A percentile compares a stretch with the other conserved stretches of the same genome.
Conservation (phyloP, 768 basidiomycete genomes). For the Neoboletus magnificus region DNA sequence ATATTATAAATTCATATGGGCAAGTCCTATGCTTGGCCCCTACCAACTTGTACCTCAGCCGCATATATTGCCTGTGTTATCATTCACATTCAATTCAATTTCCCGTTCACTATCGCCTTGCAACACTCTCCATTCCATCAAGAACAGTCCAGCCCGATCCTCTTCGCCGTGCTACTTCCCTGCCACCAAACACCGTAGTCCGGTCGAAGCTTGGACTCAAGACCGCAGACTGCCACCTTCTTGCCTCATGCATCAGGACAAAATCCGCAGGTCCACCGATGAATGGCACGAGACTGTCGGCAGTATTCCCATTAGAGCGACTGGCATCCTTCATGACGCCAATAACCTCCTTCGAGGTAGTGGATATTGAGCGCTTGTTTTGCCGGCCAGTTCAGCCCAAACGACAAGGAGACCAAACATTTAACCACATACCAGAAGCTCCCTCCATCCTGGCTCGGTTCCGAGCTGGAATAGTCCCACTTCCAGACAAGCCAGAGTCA, state of each 20-base stretch:
- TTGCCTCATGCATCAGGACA: constrained; percentile 52
- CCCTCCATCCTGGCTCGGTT: constrained; percentile 42
- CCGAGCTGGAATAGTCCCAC: constrained; percentile 59
- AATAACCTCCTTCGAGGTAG: constrained; percentile 50
- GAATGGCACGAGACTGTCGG: constrained; percentile 33
- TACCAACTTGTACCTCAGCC: background rate
- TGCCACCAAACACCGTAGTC: constrained; percentile 18
- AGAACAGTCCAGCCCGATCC: constrained; percentile 15
- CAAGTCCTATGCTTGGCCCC: background rate
- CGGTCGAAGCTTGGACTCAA: constrained; percentile 41
- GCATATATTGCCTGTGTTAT: background rate
- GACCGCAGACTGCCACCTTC: constrained; percentile 43
- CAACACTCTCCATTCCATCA: constrained; percentile 11
- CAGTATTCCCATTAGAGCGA: background rate
- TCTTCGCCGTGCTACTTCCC: constrained; percentile 15
- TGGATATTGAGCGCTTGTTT: constrained; percentile 48
- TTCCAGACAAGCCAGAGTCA: constrained; percentile 56
- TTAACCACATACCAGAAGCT: constrained; percentile 44
- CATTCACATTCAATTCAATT: background rate
- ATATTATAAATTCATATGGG: background rate
- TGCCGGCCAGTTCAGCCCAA: constrained; percentile 2
- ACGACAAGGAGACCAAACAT: background rate
- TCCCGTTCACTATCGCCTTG: background rate
- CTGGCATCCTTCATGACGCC: constrained; percentile 24
- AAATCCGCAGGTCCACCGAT: constrained; percentile 52